phyloP scores from a whole-genome alignment of 805 yeast species.

The Candida montana region DNA sequence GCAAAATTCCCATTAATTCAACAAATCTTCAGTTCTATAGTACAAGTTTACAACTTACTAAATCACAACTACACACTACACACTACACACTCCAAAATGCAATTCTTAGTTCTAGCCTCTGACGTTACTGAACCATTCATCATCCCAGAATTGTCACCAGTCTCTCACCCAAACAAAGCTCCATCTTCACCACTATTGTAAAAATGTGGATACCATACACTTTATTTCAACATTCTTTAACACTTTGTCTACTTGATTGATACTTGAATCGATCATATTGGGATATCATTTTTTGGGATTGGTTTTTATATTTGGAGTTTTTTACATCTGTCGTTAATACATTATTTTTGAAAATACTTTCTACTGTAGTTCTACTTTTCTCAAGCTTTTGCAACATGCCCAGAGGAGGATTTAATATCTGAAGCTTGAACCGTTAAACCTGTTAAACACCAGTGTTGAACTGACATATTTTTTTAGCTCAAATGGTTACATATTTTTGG shows the following conservation, averaged over 20 bases:
- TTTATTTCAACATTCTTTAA: not conserved
- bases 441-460: no score
- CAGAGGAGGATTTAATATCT: no score
- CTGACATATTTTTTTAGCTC: no score
- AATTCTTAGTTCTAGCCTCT: conserved; percentile 50
- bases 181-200: conserved; percentile 5
- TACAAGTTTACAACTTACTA: not conserved
- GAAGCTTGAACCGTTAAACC: no score
- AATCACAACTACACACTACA: not conserved
- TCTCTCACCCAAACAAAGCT: conserved; percentile 16
- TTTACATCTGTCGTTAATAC: not conserved
- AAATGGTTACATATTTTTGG: not conserved
- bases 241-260: not conserved
- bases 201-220: no score
- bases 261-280: no score
- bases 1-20: not conserved
- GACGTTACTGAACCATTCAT: conserved; percentile 58
- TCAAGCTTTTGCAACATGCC: no score
- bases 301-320: not conserved
- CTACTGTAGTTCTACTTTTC: no score
- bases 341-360: no score
- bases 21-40: no score
- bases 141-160: conserved; percentile 59
- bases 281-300: not conserved
- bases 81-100: conserved; percentile 14